Base-by-base conservation (phyloP, 805 yeast genomes). In the Saccharomyces kudriavzevii region DNA sequence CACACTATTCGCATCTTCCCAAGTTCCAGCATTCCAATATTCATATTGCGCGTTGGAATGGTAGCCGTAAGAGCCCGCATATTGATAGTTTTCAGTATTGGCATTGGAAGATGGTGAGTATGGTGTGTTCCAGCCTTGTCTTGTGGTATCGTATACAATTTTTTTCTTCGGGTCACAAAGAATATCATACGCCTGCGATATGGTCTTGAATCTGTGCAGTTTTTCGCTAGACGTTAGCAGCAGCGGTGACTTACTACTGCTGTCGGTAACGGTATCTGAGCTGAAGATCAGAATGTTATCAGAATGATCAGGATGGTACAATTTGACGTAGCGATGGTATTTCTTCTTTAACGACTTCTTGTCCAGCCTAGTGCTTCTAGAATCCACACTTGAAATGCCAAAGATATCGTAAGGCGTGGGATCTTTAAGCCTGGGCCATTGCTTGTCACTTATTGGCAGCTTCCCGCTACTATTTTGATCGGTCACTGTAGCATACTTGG, bases 291-390 rank as follows among this genome's bases (percentile, higher is more conserved):
- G 54, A 13, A 59, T 53, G 31, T 68, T 65, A 17, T 61, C 55
- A 2, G 74, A 61, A 2, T 77, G 65, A 64, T 90, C 97, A 0
- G 97, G 97, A 65, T 90, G 97, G 61, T 90, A 90, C 9, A 83
- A 64, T 66, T 86, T 87, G 10, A 90, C 90, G 48, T 81, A 71
- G 51, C 78, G 74, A 58, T 78, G 80, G 62, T 84, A 86, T 47
- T 77, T 76, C 26, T 70, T 57, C 55, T 80, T 80, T 49, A 84
- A 68, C 29, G 66, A 57, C 10, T 60, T 67, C 49, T 66, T 66
- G 52, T 77, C 76, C 46, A 77, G 67, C 25, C 65, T 65, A 1
- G 60, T 60, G 0, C 68, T 65, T 17, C 49, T 49, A 11, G 20
- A 25, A 20, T 27, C 20, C 4, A 56, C 56, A 25, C 48, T 20